Evolutionary conservation across 352 stramenopile genomes (phyloP), one percentile per base, ranked within the genome.

Genomic region (Paralagenidium karlingii): DNA sequence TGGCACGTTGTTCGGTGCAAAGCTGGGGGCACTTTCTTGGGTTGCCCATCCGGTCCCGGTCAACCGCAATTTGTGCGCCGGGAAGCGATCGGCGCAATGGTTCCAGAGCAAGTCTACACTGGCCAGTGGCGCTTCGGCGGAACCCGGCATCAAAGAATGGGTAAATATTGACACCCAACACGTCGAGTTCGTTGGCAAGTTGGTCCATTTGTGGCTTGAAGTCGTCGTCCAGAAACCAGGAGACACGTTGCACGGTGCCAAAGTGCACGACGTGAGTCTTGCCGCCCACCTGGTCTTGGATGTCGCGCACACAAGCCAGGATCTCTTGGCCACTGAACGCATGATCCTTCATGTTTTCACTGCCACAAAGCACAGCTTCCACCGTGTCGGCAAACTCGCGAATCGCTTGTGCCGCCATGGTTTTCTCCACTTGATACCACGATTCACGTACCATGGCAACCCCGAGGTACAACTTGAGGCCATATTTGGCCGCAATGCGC

Each of bases 401-500:
- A 18, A 70, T 60, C 7, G 63, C 65, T 12, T 57, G 43, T 9
- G 70, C 44, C 5, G 63, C 68, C 3, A 46, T 42, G 62, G 58
- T 76, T 3, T 34, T 44, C 19, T 82, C 56, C 4, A 34, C 42
- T 11, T 63, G 76, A 46, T 77, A 45, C 76, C 76, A 90, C 9
- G 44, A 29, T 13, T 82, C 70, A 8, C 55, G 38, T 2, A 69
- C 84, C 22, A 40, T 58, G 47, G 66, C 74, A 8, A 79, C 58
- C 16, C 65, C 63, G 3, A 80, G 43, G 37, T 71, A 70, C 12
- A 82, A 38, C 49, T 76, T 73, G 21, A 81, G 21, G n/a, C 55
- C 53, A 43, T 76, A 61, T 50, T 63, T 60, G 18, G 45, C 49
- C 0, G 63, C 63, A 38, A 68, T 68, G 30, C 61, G 45, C 15